phyloP scores from a whole-genome alignment of 2,329 filamentous ascomycete genomes.

The Fusarium acutatum region DNA sequence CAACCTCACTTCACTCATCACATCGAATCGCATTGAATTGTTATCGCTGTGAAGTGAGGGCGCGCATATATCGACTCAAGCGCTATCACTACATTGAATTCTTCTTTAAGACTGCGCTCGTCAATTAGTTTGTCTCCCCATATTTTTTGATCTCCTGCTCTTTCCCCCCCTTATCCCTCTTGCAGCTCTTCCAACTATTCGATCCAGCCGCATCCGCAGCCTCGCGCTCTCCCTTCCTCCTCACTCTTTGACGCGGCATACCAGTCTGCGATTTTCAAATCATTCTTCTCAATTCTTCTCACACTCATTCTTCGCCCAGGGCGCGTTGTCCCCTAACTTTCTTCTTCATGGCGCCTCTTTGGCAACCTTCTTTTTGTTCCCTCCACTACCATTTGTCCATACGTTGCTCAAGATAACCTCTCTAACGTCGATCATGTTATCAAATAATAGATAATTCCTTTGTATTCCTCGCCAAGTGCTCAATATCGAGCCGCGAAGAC shows the following conservation, averaged over 20 bases:
- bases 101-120: slow-evolving; percentile 40
- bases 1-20: slow-evolving; percentile 37
- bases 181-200: slow-evolving; percentile 31
- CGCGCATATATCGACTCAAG: slow-evolving; percentile 34
- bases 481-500: neutral
- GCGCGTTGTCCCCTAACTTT: slow-evolving; percentile 12
- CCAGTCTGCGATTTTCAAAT: slow-evolving; percentile 9
- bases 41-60: slow-evolving; percentile 35
- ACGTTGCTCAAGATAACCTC: slow-evolving; percentile 54
- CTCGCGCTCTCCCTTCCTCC: slow-evolving; percentile 37
- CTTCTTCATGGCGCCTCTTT: slow-evolving; percentile 42
- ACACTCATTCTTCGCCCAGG: slow-evolving; percentile 20
- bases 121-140: slow-evolving; percentile 49
- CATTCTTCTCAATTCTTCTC: slow-evolving; percentile 15
- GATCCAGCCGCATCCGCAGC: slow-evolving; percentile 37
- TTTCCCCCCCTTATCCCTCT: slow-evolving; percentile 30
- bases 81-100: slow-evolving; percentile 26
- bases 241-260: slow-evolving; percentile 22
- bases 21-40: slow-evolving; percentile 29
- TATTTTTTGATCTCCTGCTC: slow-evolving; percentile 37
- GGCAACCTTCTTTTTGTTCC: slow-evolving; percentile 38
- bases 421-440: slow-evolving; percentile 66
- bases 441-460: slow-evolving; percentile 57
- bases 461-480: slow-evolving; percentile 40
- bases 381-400: slow-evolving; percentile 36